Evolutionary conservation across 2,329 filamentous ascomycete genomes (phyloP), one percentile per base, ranked within the genome.

Genomic region (Colletotrichum zoysiae): DNA sequence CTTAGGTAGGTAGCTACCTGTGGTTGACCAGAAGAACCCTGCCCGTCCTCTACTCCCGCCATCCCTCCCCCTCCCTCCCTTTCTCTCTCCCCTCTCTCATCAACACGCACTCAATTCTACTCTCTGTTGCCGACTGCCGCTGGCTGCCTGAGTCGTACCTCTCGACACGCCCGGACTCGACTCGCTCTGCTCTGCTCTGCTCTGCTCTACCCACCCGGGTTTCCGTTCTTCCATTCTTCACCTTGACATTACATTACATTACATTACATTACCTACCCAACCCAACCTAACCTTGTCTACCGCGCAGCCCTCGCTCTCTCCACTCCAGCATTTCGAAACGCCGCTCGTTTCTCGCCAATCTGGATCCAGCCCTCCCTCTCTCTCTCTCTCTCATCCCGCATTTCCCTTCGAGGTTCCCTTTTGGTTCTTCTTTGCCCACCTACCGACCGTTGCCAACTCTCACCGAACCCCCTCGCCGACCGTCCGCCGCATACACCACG

Each of bases 111-210:
- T 63, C 53, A 48, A 23, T 48, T 48, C 46, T 48, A 12, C 46
- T 30, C 30, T 30, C 30, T 5, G 46, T 12, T 48, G n/a, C 46
- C 44, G n/a, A 38, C 63, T 60, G 33, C 53, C 33, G 20, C 53
- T 56, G 67, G 20, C 53, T 56, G 67, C 40, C 20, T 70, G 67
- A 70, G 61, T 70, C 61, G 67, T 70, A 50, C 55, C 38, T 66
- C 26, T 66, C 26, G 6, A 33, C 14, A 56, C 30, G 5, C 30
- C 20, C 33, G 20, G 33, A 23, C 35, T 33, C 67, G 65, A 70
- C 67, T 70, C 67, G 62, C 65, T 71, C n/a, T n/a, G n/a, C n/a
- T n/a, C n/a, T n/a, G n/a, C n/a, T n/a, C n/a, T n/a, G n/a, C n/a
- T n/a, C n/a, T n/a, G n/a, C n/a, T n/a, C 14, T 63, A 44, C 51